Conservation (phyloP, 2,329 filamentous ascomycete species). For the Cordyceps farinosa region DNA sequence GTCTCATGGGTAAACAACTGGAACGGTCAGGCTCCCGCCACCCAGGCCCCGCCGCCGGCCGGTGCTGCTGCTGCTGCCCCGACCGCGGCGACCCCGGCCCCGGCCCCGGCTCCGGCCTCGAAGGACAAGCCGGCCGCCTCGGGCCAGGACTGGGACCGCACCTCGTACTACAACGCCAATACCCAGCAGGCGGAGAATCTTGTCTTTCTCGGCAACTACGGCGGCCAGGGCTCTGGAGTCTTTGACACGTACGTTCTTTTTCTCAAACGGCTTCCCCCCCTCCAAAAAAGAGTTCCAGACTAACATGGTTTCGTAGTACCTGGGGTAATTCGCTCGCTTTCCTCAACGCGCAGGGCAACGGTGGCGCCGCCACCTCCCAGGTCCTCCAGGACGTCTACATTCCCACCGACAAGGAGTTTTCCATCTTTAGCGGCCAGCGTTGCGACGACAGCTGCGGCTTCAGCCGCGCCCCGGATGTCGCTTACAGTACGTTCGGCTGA, state of each 20-base stretch:
- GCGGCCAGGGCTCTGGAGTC: conserved; percentile 40
- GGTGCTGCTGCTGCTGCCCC: conserved; percentile 22
- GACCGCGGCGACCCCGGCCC: conserved; percentile 11
- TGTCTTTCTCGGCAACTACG: conserved; percentile 48
- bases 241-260: conserved; percentile 40
- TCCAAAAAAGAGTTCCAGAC: not conserved
- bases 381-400: conserved; percentile 38
- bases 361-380: conserved; percentile 36
- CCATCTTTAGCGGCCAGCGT: conserved; percentile 43
- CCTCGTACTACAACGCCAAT: conserved; percentile 44
- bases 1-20: conserved; percentile 59
- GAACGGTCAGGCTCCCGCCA: conserved; percentile 33
- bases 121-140: conserved; percentile 16
- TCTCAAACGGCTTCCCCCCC: too few species aligned
- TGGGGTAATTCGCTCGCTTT: conserved; percentile 47
- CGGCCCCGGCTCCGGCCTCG: conserved; percentile 17
- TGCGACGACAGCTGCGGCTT: conserved; percentile 43
- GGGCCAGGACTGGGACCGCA: conserved; percentile 38
- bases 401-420: conserved; percentile 43
- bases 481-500: conserved; percentile 37
- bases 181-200: conserved; percentile 39
- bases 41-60: conserved; percentile 11
- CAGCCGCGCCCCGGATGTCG: conserved; percentile 40
- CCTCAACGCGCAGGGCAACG: conserved; percentile 40
- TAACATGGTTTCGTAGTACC: conserved; percentile 26